Percentiles rank a stretch among this genome's conserved stretches.
Conservation (phyloP, 257 asterid species). For the Voacanga thouarsii region DNA sequence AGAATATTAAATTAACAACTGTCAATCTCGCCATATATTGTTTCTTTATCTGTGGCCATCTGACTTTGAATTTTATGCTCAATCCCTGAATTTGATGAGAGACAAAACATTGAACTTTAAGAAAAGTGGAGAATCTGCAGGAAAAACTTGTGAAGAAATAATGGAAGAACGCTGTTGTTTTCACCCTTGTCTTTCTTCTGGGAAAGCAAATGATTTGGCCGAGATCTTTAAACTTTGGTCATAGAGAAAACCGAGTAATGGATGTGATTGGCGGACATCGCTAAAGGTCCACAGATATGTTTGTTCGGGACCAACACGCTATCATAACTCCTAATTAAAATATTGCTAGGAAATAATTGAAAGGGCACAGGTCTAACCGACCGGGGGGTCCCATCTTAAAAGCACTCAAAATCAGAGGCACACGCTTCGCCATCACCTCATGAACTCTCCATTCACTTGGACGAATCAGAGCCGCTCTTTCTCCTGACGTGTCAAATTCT, state of each 20-base stretch:
- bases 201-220: background rate
- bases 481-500: background rate
- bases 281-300: conserved; percentile 3
- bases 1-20: no score
- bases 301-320: conserved; percentile 11
- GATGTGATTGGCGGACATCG: background rate
- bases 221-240: background rate
- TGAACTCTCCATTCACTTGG: conserved; percentile 27
- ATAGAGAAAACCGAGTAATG: background rate
- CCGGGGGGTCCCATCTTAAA: conserved; percentile 29
- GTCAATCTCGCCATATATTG: no score
- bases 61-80: no score
- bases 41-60: no score
- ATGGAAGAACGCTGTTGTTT: background rate
- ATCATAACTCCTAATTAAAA: background rate
- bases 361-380: conserved; percentile 17
- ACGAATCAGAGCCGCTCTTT: conserved; percentile 29
- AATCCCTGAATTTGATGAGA: no score
- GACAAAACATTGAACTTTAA: no score
- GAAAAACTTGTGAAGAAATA: background rate
- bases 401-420: conserved; percentile 24
- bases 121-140: no score
- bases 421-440: conserved; percentile 28
- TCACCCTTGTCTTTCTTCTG: background rate
- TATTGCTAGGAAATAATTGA: conserved; percentile 1